phyloP scores from a whole-genome alignment of 306 rosid genomes.

The Rosa chinensis region DNA sequence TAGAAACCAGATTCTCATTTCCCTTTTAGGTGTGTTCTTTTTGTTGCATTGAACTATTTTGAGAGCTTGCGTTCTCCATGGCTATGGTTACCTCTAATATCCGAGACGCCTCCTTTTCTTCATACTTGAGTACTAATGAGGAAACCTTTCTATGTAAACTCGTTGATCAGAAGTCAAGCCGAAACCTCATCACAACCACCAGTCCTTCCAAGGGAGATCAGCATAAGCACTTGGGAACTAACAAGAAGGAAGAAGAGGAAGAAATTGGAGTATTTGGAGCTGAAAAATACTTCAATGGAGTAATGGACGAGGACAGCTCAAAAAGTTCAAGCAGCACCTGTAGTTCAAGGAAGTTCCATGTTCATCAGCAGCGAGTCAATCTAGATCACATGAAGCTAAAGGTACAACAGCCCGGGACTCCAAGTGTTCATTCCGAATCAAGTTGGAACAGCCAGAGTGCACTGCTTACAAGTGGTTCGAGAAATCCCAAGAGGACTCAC shows the following conservation, averaged over 20 bases:
- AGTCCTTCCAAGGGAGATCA: conserved; percentile 25
- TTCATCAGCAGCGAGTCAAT: neutral
- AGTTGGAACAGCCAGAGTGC: conserved; percentile 83
- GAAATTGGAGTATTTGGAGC: conserved; percentile 90
- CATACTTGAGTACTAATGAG: conserved; percentile 43
- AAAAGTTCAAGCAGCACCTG: conserved; percentile 33
- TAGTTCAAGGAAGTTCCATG: neutral
- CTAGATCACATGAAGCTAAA: conserved; percentile 27
- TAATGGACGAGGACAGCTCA: conserved; percentile 33
- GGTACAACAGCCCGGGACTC: conserved; percentile 45
- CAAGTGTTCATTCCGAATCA: conserved; percentile 69
- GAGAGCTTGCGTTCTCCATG: conserved; percentile 11
- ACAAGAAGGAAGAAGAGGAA: conserved; percentile 57
- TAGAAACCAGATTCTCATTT: conserved; percentile 14
- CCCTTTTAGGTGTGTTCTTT: conserved; percentile 11
- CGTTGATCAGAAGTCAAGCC: conserved; percentile 32
- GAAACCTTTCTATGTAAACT: conserved; percentile 26
- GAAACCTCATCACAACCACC: conserved; percentile 24
- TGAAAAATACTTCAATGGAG: conserved; percentile 91
- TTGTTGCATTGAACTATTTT: conserved; percentile 5
- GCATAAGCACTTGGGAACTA: conserved; percentile 23
- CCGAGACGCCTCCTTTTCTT: conserved; percentile 53
- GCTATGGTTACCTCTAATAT: conserved; percentile 44
- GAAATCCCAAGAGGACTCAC: conserved; percentile 19
- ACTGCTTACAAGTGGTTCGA: conserved; percentile 37